Evolutionary conservation across 208 protist species (phyloP).

Genomic region (Vickermania spadyakhi): DNA sequence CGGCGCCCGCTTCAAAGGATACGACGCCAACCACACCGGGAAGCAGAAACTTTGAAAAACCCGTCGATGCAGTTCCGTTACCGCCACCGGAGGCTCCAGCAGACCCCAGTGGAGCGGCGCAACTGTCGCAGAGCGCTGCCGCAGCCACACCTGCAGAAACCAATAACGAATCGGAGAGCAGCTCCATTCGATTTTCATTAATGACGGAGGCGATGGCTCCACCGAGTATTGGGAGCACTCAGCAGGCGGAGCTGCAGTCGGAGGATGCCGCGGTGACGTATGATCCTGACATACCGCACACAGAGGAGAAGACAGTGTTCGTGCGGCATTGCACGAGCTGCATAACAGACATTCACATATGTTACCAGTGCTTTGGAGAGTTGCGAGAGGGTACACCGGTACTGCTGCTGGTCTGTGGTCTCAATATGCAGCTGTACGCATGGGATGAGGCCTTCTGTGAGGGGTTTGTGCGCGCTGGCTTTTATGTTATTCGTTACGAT

Average conservation of each 20-base stretch:
- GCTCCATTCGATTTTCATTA: neutral
- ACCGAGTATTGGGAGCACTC: neutral
- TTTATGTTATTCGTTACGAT: slow-evolving; percentile 71
- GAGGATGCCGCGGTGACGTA: neutral
- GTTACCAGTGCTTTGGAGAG: slow-evolving; percentile 74
- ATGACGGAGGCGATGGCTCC: neutral
- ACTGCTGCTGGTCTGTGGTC: slow-evolving; percentile 55
- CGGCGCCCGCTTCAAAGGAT: too few species aligned
- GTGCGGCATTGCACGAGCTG: slow-evolving; percentile 56
- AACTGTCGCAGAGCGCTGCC: too few species aligned
- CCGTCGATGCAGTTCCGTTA: too few species aligned
- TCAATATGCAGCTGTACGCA: slow-evolving; percentile 73
- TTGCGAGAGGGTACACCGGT: slow-evolving; percentile 13
- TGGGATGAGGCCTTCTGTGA: slow-evolving; percentile 79
- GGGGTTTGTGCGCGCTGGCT: slow-evolving; percentile 39
- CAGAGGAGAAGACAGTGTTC: slow-evolving; percentile 31
- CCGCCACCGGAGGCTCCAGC: too few species aligned
- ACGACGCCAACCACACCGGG: too few species aligned
- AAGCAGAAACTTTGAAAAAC: too few species aligned
- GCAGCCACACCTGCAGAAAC: too few species aligned
- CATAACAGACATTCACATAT: slow-evolving; percentile 40
- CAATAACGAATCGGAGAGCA: neutral
- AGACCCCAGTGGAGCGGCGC: too few species aligned
- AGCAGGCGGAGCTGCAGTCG: neutral
- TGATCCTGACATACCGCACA: slow-evolving; percentile 14